Base-by-base conservation (phyloP, 768 basidiomycete genomes). In the Pleurotus pulmonarius region DNA sequence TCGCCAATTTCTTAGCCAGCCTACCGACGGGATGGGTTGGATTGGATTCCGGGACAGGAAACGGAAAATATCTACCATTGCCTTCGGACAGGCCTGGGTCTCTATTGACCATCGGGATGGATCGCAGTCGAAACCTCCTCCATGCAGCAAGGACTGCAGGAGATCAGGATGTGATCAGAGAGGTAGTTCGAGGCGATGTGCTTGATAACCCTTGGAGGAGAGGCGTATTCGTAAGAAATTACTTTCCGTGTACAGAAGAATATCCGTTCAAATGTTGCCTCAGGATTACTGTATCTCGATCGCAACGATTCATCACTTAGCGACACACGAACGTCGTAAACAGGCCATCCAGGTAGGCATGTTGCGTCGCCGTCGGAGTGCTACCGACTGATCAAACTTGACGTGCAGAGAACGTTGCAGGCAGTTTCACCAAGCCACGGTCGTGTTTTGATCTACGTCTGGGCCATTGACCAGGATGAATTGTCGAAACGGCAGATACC, bases 231-330 rank as follows among this genome's bases (percentile, higher is more conserved):
- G 95, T 96, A 64, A 41, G 69, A 46, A 57, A 11, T 58, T 37
- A 22, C 26, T 46, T 16, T 47, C 38, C 24, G 55, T 13, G 16
- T 15, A 9, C 60, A 34, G 60, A 58, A 57, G 29, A 11, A 34
- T 34, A 48, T 49, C 55, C 12, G 57, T 55, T 55, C 37, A 38
- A 18, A 37, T 43, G 39, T 20, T 43, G 40, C 9, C 39, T 15
- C 62, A 98, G 95, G 94, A 98, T 74, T 97, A 93, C 64, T 90
- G 90, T 2, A 94, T 99, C 48, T 97, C 95, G 3, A 95, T 99
- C 60, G 97, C 97, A 24, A 98, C 96, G 2, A 92, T 98, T 46
- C 97, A 99, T 65, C 97, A 99, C 70, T 79, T 99, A 4, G 86
- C 94, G 3, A 96, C 94, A 0, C 77, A 80, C 8, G 78, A 80